Conservation (phyloP, 306 rosid species). For the Begonia peltatifolia region DNA sequence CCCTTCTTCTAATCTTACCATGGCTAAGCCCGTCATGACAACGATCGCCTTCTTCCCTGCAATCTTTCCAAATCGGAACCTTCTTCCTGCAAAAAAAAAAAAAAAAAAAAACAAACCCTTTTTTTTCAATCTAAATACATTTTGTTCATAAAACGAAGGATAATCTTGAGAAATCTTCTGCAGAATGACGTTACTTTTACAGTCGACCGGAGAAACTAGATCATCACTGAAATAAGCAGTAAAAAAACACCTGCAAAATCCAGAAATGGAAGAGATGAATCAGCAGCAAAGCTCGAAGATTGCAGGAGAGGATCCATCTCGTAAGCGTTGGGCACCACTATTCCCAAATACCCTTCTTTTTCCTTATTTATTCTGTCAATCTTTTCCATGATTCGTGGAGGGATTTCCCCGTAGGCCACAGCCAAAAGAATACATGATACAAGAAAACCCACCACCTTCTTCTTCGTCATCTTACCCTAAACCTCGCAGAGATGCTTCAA, state of each 20-base stretch:
- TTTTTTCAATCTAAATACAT: background rate
- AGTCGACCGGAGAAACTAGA: background rate
- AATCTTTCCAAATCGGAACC: conserved; percentile 50
- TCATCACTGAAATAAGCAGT: background rate
- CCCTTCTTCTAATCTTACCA: conserved; percentile 24
- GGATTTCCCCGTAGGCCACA: conserved; percentile 21
- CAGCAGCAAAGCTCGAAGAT: conserved; percentile 28
- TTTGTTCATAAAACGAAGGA: background rate
- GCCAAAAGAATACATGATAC: no score
- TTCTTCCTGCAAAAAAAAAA: conserved; percentile 32
- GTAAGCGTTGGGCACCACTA: conserved; percentile 61
- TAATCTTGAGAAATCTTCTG: no score
- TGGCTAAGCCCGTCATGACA: conserved; percentile 53
- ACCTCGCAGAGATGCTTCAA: no score
- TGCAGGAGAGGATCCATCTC: conserved; percentile 67
- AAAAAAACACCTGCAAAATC: conserved; percentile 36
- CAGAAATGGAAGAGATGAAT: conserved; percentile 29
- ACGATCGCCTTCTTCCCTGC: conserved; percentile 34
- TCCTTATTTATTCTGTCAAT: conserved; percentile 24
- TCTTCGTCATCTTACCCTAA: no score
- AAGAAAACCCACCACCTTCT: no score
- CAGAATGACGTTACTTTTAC: no score
- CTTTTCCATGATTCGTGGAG: conserved; percentile 13
- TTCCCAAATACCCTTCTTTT: conserved; percentile 51
- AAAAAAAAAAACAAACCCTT: background rate